Evolutionary conservation across 2,329 filamentous ascomycete genomes (phyloP), one percentile per base, ranked within the genome.

Genomic region (Ceratocystis cacaofunesta): DNA sequence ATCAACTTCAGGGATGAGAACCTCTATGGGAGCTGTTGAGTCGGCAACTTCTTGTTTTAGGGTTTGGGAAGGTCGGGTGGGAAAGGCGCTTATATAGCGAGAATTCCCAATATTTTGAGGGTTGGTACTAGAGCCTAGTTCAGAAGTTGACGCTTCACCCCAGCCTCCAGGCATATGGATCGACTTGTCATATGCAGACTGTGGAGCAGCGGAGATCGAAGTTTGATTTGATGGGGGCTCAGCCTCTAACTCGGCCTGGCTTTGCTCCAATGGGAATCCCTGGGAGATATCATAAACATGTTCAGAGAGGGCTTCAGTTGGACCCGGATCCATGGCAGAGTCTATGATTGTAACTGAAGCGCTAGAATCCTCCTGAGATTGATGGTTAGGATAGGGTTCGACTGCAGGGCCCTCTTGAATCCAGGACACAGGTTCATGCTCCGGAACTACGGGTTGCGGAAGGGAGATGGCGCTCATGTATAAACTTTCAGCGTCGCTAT

Each of bases 401-500:
- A 12, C 10, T 41, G 36, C n/a, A 17, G 19, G 28, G 8, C 30
- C 8, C 36, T 61, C 44, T 15, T 44, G 12, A 8, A 32, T 17
- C 60, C 8, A 55, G 10, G 58, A 7, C 30, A 25, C 12, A 12
- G 36, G 15, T 12, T 28, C 41, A 52, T 52, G 50, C 19, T 62
- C 63, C 32, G 63, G 63, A 44, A 52, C 32, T 7, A 32, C 28
- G 32, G 72, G 71, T 43, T 75, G 72, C 1, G 74, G 72, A 30
- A 80, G 75, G 1, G 84, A 86, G 63, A 87, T 82, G 1, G 85
- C 85, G 68, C 85, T 92, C 85, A 91, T 86, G 70, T 94, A 95
- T 85, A 95, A 89, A 73, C 90, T 94, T 71, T 90, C 85, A 0
- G 88, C 89, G 68, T 92, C 88, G 68, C 90, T 87, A 67, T 90